These are phyloP conservation scores for Lomentospora prolificans DNA, from an alignment of 2,329 filamentous ascomycete genomes.

Conservation along the genomic window DNA sequence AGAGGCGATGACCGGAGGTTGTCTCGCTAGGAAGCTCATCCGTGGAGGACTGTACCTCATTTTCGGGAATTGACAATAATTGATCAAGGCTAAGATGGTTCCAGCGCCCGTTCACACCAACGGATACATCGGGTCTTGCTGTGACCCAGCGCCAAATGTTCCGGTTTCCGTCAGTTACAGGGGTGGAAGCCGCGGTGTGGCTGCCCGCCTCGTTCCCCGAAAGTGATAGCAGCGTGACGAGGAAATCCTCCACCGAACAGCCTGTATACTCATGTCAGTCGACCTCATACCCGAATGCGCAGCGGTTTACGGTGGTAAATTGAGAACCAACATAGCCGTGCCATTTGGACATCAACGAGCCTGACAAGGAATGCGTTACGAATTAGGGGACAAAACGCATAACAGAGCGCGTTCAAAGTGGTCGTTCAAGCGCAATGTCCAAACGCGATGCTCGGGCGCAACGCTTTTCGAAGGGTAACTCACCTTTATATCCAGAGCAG, in stretches of 20 bases:
- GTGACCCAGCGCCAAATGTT: slow-evolving; percentile 16
- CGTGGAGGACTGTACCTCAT: background rate
- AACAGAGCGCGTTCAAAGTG: too few species aligned
- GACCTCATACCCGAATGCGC: too few species aligned
- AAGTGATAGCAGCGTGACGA: background rate
- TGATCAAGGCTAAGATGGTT: slow-evolving; percentile 14
- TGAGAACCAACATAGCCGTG: too few species aligned
- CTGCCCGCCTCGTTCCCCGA: background rate
- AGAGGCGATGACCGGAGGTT: background rate
- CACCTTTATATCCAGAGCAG: slow-evolving; percentile 12
- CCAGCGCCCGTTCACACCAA: slow-evolving; percentile 13
- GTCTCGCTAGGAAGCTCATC: background rate
- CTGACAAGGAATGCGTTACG: too few species aligned
- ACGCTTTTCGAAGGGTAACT: background rate
- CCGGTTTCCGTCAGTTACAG: slow-evolving; percentile 1
- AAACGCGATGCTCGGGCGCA: too few species aligned
- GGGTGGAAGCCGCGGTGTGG: background rate
- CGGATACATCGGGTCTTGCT: slow-evolving; percentile 14
- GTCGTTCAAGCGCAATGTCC: too few species aligned
- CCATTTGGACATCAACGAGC: too few species aligned
- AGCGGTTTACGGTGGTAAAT: too few species aligned
- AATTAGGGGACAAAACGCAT: too few species aligned
- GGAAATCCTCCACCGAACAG: slow-evolving; percentile 5
- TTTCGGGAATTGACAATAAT: slow-evolving; percentile 12
- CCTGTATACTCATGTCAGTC: slow-evolving; percentile 1